phyloP scores from a whole-genome alignment of 1,284 basidiomycete species.

The Trichosporon coremiiforme region DNA sequence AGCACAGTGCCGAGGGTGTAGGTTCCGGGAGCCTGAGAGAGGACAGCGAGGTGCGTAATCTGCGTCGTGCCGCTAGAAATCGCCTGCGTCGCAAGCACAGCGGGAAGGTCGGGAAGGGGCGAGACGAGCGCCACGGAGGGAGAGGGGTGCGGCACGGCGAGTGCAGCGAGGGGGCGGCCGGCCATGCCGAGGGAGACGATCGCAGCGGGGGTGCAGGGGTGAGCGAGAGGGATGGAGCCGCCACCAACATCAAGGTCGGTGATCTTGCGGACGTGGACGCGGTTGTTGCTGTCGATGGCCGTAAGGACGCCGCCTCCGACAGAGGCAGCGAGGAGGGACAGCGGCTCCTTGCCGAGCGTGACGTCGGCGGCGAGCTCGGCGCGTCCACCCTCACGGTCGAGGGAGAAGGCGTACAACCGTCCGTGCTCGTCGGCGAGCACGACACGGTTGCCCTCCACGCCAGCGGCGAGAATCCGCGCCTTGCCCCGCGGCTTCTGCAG shows the following conservation, averaged over 20 bases:
- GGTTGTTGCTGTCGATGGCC: conserved; percentile 35
- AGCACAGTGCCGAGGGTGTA: conserved; percentile 32
- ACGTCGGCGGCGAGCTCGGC: conserved; percentile 32
- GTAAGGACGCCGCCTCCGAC: conserved; percentile 43
- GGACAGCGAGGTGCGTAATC: conserved; percentile 38
- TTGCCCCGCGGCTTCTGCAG: conserved; percentile 21
- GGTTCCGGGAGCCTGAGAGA: conserved; percentile 27
- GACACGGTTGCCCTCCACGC: conserved; percentile 21
- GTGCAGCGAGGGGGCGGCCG: conserved; percentile 30
- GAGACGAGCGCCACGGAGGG: conserved; percentile 42
- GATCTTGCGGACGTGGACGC: conserved; percentile 26
- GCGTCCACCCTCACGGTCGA: conserved; percentile 28
- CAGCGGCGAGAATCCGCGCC: conserved; percentile 21
- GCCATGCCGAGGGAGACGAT: conserved; percentile 36
- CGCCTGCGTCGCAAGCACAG: conserved; percentile 35
- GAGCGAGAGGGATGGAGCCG: conserved; percentile 17
- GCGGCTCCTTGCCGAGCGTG: conserved; percentile 22
- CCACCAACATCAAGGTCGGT: conserved; percentile 22
- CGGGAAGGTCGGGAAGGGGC: conserved; percentile 37
- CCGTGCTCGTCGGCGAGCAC: conserved; percentile 32
- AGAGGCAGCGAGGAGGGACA: conserved; percentile 31
- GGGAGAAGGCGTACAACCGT: conserved; percentile 22
- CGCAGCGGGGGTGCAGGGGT: conserved; percentile 25
- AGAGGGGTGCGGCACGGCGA: conserved; percentile 36
- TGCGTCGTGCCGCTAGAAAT: conserved; percentile 34